Evolutionary conservation across 164 flowering plant genomes (phyloP).

Genomic region (Hamamelis virginiana): DNA sequence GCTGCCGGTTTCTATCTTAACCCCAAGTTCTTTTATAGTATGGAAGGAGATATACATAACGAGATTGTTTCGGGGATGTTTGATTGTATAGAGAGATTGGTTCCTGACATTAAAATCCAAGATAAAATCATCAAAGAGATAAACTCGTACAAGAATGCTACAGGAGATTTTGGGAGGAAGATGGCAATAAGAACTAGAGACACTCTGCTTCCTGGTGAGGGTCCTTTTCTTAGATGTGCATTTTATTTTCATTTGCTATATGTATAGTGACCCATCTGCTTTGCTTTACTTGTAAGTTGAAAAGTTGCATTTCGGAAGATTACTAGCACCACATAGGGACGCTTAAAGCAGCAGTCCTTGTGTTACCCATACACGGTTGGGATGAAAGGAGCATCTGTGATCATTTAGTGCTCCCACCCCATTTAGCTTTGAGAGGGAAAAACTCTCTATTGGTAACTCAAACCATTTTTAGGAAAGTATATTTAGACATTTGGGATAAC

Average conservation of each 20-base stretch:
- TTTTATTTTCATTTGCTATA: constrained; percentile 3
- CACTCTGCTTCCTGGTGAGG: constrained; percentile 69
- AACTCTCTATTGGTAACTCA: not conserved
- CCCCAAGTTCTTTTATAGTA: constrained; percentile 71
- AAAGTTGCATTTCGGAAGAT: not conserved
- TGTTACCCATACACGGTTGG: not conserved
- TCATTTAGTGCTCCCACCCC: not conserved
- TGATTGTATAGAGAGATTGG: constrained; percentile 84
- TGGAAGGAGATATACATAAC: constrained; percentile 61
- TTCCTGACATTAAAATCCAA: constrained; percentile 67
- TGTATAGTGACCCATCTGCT: not conserved
- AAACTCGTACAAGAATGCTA: constrained; percentile 62
- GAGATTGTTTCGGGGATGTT: constrained; percentile 62
- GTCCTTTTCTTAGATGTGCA: constrained; percentile 5
- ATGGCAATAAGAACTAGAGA: constrained; percentile 82
- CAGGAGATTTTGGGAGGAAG: constrained; percentile 86
- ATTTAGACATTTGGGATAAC: not conserved
- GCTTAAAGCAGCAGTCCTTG: not conserved
- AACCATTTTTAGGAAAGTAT: not conserved
- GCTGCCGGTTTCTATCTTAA: constrained; percentile 85
- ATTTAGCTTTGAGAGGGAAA: not conserved
- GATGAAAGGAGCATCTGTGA: not conserved
- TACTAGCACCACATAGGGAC: not conserved
- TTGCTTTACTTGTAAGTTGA: not conserved
- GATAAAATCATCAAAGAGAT: constrained; percentile 81